Base-by-base conservation (phyloP, 495 filamentous ascomycete species). In the Tuber indicum region DNA sequence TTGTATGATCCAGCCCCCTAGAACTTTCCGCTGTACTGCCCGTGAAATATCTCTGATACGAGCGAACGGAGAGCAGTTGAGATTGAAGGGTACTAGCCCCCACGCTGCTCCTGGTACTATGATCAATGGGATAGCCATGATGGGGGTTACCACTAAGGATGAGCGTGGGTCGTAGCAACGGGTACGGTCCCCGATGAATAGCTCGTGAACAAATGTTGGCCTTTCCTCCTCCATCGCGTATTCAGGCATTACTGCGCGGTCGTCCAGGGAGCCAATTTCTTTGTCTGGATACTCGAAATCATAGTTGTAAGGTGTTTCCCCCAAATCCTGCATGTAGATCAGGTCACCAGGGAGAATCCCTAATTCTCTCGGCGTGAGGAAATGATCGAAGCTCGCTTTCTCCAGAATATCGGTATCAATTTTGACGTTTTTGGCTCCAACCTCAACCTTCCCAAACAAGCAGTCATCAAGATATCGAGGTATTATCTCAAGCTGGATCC, bases 401-500 rank as follows among this genome's bases (percentile, higher is more conserved):
- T 58, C 23, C 1, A 58, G 23, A n/a, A n/a, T 58, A 23, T 58
- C 21, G 1, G 21, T 58, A 58, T 58, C 23, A 58, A 58, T n/a
- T 58, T 58, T 58, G 23, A 58, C 23, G 49, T 58, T 58, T 58
- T 58, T n/a, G 23, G n/a, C 49, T 0, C 23, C 49, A 58, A 58
- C 49, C 7, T 1, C 0, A 58, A n/a, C 21, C 23, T 58, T 58
- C 9, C 49, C 49, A 58, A 58, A 58, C 7, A 58, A 58, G 49
- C 49, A 58, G 49, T 58, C 49, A n/a, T 58, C 49, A 4, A n/a
- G 49, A n/a, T 58, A 58, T 58, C 49, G 23, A 3, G 87, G 86
- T 44, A 84, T 85, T 32, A 88, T 83, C 73, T 87, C 86, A 52
- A 89, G 83, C 49, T 88, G 86, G 16, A 88, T n/a, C 19, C 87